Evolutionary conservation across 805 yeast species (phyloP), one percentile per base, ranked within the genome.

Genomic region (Vanderwaltozyma tropicalis): DNA sequence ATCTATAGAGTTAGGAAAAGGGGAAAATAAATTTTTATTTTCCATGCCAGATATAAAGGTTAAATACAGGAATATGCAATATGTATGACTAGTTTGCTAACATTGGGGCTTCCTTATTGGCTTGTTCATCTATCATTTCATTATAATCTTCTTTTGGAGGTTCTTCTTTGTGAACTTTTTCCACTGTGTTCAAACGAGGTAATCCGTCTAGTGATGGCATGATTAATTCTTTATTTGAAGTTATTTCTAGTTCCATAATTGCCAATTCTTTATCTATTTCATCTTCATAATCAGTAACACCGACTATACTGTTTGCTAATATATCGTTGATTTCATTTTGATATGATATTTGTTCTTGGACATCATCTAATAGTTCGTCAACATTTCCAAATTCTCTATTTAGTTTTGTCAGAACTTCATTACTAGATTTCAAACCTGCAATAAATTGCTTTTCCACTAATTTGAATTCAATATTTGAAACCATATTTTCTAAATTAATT

Each of bases 381-480:
- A 87, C 80, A 48, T 74, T 74, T 26, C 74, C 76, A 74, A 88
- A 74, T 49, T 89, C 96, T 34, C 65, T 63, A 57, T 92, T 92
- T 42, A 92, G 67, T 47, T 74, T 76, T 46, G 72, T 78, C 47
- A 92, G 69, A 11, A 85, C 84, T 36, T 69, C 62, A 52, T 82
- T 87, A 18, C 98, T 97, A 46, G 80, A 78, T 47, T 78, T 69
- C 22, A 92, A 64, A 0, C 96, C 96, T 41, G 71, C 72, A 3
- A 88, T 47, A 30, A 92, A 87, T 50, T 87, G 95, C 44, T 77
- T 76, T 55, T 92, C 97, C 24, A 92, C 78, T 41, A 85, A 62
- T 51, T 94, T 89, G 63, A 86, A 87, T 59, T 92, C 97, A 27
- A 92, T 81, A 9, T 78, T 78, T 17, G 77, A 72, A 8, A 85